Evolutionary conservation across 768 basidiomycete species (phyloP).

Genomic region (Glaciozyma antarctica): DNA sequence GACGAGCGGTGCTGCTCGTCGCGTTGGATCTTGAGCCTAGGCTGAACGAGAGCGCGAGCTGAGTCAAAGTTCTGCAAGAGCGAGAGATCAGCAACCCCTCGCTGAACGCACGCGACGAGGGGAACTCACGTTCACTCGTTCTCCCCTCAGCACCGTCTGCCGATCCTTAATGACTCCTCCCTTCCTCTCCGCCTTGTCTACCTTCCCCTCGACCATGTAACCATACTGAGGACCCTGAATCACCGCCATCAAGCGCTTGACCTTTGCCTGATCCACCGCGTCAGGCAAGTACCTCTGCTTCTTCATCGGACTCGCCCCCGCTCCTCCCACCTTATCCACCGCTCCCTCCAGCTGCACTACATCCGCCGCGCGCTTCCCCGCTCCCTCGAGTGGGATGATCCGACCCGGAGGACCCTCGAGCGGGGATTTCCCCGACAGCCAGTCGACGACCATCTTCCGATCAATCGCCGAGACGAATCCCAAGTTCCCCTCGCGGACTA

Average conservation of each 20-base stretch:
- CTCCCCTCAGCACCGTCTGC: slow-evolving; percentile 70
- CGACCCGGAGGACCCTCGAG: slow-evolving; percentile 48
- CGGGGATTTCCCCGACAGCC: slow-evolving; percentile 56
- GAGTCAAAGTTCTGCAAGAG: slow-evolving; percentile 65
- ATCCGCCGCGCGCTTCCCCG: slow-evolving; percentile 37
- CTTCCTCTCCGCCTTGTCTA: slow-evolving; percentile 38
- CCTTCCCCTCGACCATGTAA: slow-evolving; percentile 50
- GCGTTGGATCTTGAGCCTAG: slow-evolving; percentile 68
- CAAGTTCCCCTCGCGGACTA: slow-evolving; percentile 64
- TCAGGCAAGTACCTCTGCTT: slow-evolving; percentile 77
- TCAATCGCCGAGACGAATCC: slow-evolving; percentile 78
- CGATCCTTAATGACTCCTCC: slow-evolving; percentile 44
- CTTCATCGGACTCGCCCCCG: slow-evolving; percentile 43
- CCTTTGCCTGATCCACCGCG: slow-evolving; percentile 64
- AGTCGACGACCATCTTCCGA: slow-evolving; percentile 74
- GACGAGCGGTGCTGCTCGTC: slow-evolving; percentile 40
- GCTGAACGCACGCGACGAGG: not conserved
- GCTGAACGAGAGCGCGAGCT: slow-evolving; percentile 56
- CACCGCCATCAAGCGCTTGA: slow-evolving; percentile 63
- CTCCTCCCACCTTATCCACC: slow-evolving; percentile 14
- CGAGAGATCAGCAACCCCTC: not conserved
- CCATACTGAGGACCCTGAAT: slow-evolving; percentile 38
- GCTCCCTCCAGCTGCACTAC: not conserved
- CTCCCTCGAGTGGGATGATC: slow-evolving; percentile 24
- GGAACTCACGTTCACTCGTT: slow-evolving; percentile 64